phyloP scores from a whole-genome alignment of 805 yeast genomes.

The Wickerhamiella allomyrinae region DNA sequence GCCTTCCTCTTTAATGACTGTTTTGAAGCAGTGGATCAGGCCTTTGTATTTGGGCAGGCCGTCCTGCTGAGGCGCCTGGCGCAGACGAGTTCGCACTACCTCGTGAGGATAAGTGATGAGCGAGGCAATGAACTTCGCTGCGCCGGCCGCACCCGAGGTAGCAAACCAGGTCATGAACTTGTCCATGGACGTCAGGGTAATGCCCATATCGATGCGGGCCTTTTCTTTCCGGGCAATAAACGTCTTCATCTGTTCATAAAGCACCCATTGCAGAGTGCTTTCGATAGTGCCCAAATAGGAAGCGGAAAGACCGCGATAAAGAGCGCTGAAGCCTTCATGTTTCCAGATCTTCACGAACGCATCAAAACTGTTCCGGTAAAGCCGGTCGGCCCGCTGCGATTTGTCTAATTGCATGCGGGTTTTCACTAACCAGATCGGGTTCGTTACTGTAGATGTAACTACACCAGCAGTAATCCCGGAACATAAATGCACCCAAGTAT shows the following conservation, averaged over 20 bases:
- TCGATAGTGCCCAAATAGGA: constrained; percentile 89
- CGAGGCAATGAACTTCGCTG: constrained; percentile 88
- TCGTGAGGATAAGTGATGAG: constrained; percentile 93
- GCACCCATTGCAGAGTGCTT: constrained; percentile 89
- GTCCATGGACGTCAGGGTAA: constrained; percentile 35
- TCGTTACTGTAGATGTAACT: constrained; percentile 89
- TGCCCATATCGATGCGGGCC: constrained; percentile 23
- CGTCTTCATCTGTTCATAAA: constrained; percentile 86
- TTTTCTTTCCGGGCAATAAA: constrained; percentile 40
- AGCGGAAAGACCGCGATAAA: constrained; percentile 86
- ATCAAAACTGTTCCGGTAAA: constrained; percentile 74
- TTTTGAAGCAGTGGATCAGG: constrained; percentile 67
- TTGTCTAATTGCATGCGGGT: constrained; percentile 88
- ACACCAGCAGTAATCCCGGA: constrained; percentile 89
- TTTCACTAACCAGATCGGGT: constrained; percentile 95
- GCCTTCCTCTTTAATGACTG: constrained; percentile 87
- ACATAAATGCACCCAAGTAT: constrained; percentile 68
- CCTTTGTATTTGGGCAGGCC: constrained; percentile 85
- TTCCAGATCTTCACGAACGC: constrained; percentile 56
- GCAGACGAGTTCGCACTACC: constrained; percentile 84
- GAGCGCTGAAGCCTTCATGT: constrained; percentile 65
- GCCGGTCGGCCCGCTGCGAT: constrained; percentile 28
- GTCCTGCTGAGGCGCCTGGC: constrained; percentile 80
- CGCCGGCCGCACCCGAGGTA: constrained; percentile 93
- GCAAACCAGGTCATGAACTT: constrained; percentile 81